phyloP scores from a whole-genome alignment of 169 alveolate genomes.

The Eimeria acervulina region DNA sequence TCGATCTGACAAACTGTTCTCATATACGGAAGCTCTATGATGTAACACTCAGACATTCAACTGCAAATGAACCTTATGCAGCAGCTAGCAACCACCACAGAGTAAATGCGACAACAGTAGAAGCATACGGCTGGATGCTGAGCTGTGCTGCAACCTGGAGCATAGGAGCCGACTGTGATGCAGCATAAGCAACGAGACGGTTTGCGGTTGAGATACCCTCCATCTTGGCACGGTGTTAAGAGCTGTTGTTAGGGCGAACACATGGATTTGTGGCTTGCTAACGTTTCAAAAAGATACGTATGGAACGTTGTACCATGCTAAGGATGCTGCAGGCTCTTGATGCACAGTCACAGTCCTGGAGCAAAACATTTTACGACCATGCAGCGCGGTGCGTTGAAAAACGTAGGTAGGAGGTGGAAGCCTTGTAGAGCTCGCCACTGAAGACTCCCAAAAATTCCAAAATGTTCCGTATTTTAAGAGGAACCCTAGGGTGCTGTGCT shows the following conservation, averaged over 20 bases:
- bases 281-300: background rate
- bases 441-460: background rate
- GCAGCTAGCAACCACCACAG: background rate
- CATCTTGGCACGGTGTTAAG: background rate
- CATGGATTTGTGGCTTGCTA: background rate
- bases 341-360: constrained; percentile 74
- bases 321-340: constrained; percentile 46
- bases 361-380: constrained; percentile 13
- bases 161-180: background rate
- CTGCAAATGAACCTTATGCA: background rate
- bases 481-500: background rate
- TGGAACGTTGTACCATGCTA: background rate
- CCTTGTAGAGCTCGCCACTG: background rate
- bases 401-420: background rate
- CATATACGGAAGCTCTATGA: constrained; percentile 62
- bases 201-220: background rate
- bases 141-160: background rate
- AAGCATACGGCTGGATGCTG: background rate
- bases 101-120: background rate
- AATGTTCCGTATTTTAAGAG: no score
- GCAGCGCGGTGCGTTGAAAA: constrained; percentile 31
- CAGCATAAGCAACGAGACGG: background rate
- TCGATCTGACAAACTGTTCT: constrained; percentile 57
- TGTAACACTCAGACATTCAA: background rate
- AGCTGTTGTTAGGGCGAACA: background rate